phyloP scores from a whole-genome alignment of 148 eudicot genomes.

The Polygonum maritimum region DNA sequence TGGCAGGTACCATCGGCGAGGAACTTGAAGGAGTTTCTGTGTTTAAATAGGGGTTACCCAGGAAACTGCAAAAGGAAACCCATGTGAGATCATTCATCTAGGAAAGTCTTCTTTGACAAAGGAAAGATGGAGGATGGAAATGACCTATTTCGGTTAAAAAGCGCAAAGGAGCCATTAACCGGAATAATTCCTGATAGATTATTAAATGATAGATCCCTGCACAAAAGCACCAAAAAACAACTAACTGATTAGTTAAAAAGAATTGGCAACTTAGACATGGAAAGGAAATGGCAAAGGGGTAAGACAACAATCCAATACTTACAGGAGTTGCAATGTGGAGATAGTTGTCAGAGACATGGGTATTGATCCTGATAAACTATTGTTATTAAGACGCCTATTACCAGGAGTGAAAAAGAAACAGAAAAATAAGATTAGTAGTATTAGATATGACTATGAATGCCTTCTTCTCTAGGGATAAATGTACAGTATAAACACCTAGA shows the following conservation, averaged over 20 bases:
- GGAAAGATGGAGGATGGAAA: slow-evolving; percentile 11
- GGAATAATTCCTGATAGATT: slow-evolving; percentile 47
- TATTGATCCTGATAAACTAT: slow-evolving; percentile 50
- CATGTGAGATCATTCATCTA: neutral
- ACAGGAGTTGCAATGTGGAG: slow-evolving; percentile 56
- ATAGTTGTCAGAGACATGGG: slow-evolving; percentile 53
- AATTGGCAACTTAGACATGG: too few relatives aligned
- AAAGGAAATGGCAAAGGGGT: too few relatives aligned
- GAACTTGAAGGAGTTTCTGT: slow-evolving; percentile 18
- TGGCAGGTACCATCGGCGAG: neutral
- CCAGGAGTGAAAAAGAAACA: slow-evolving; percentile 16
- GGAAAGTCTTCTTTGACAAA: neutral
- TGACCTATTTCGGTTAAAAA: slow-evolving; percentile 78
- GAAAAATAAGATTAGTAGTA: neutral
- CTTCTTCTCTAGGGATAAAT: neutral
- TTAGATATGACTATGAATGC: neutral
- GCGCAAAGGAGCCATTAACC: slow-evolving; percentile 68
- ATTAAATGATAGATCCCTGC: slow-evolving; percentile 77
- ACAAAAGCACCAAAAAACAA: slow-evolving; percentile 5
- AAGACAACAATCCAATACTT: slow-evolving; percentile 22
- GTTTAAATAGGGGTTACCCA: slow-evolving; percentile 29
- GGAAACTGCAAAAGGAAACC: slow-evolving; percentile 43
- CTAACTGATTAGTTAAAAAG: neutral
- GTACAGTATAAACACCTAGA: neutral
- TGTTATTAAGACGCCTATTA: slow-evolving; percentile 75